phyloP scores from a whole-genome alignment of 1,284 basidiomycete species.

The Marasmius sp. region DNA sequence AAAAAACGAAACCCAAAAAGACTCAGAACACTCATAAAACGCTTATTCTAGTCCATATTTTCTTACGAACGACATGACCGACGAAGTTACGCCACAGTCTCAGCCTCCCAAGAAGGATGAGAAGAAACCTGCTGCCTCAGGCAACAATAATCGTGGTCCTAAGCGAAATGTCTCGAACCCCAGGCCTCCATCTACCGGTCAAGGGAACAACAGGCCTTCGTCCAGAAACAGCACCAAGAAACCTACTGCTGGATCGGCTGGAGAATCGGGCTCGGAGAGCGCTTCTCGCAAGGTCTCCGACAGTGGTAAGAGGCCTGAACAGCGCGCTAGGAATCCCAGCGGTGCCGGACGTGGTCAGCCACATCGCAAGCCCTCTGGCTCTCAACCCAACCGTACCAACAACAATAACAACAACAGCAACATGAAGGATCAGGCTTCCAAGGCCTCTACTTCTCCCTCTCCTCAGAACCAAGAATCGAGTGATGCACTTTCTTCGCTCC shows the following conservation, averaged over 20 bases:
- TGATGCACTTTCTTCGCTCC: conserved; percentile 75
- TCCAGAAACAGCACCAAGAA: conserved; percentile 68
- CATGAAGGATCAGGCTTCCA: conserved; percentile 41
- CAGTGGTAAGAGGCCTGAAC: conserved; percentile 52
- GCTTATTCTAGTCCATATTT: conserved; percentile 41
- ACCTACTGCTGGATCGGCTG: conserved; percentile 35
- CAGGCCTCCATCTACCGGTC: conserved; percentile 45
- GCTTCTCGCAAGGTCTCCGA: conserved; percentile 58
- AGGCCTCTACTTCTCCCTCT: conserved; percentile 44
- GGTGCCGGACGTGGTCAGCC: conserved; percentile 39
- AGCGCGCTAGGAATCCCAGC: conserved; percentile 55
- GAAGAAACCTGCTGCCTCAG: conserved; percentile 53
- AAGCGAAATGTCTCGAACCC: conserved; percentile 58
- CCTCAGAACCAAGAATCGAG: conserved; percentile 52
- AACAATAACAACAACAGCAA: conserved; percentile 1
- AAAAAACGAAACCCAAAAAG: conserved; percentile 57
- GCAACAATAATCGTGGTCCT: conserved; percentile 48
- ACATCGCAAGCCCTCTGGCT: conserved; percentile 59
- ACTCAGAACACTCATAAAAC: conserved; percentile 36
- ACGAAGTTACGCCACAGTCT: conserved; percentile 64
- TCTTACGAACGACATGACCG: conserved; percentile 83
- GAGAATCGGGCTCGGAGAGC: conserved; percentile 69
- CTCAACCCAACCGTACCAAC: conserved; percentile 40
- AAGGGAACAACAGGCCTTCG: conserved; percentile 52
- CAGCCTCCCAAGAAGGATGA: conserved; percentile 65